phyloP scores from a whole-genome alignment of 768 basidiomycete genomes.

The Calocera viscosa region DNA sequence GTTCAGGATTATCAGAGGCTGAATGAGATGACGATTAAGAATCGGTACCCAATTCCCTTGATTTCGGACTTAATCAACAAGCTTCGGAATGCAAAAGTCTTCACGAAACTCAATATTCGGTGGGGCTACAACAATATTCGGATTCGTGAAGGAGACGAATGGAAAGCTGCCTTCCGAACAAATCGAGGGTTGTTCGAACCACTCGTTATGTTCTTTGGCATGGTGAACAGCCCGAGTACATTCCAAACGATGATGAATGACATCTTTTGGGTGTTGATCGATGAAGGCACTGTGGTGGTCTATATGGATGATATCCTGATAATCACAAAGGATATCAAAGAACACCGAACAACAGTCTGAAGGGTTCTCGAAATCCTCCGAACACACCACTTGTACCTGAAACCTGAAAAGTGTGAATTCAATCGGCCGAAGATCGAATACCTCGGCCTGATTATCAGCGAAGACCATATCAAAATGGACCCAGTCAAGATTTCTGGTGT shows the following conservation, averaged over 20 bases:
- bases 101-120: not conserved
- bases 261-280: not conserved
- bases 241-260: slow-evolving; percentile 8
- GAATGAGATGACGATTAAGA: not conserved
- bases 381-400: not conserved
- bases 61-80: not conserved
- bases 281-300: not conserved
- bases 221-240: slow-evolving; percentile 3
- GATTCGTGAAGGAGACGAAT: slow-evolving; percentile 9
- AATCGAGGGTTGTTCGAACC: not conserved
- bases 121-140: slow-evolving; percentile 12
- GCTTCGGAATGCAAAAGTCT: not conserved
- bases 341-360: not conserved
- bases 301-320: not conserved
- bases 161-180: slow-evolving; percentile 9
- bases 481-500: slow-evolving; percentile 25
- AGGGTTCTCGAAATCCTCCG: not conserved
- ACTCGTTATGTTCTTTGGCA: not conserved
- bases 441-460: slow-evolving; percentile 14
- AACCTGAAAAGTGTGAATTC: slow-evolving; percentile 23
- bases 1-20: not conserved
- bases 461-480: slow-evolving; percentile 25
- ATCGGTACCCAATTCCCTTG: not conserved
- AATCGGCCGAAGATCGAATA: slow-evolving; percentile 21
- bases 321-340: not conserved